phyloP scores from a whole-genome alignment of 345 rosid genomes.

The Lepidium africanum region DNA sequence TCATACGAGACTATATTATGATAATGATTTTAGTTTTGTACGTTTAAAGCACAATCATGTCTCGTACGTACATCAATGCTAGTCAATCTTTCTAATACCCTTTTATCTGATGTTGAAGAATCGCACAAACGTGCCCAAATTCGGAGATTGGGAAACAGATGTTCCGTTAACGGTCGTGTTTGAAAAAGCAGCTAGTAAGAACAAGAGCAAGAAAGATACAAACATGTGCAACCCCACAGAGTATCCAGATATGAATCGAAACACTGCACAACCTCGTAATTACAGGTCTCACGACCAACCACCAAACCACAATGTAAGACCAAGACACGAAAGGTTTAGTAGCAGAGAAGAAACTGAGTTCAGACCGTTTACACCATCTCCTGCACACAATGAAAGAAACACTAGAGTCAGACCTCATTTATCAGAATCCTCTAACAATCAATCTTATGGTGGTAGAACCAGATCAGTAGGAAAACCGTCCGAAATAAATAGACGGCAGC shows the following conservation, averaged over 20 bases:
- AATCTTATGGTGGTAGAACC: conserved; percentile 6
- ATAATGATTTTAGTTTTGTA: not conserved
- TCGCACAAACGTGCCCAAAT: conserved; percentile 19
- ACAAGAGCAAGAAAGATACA: not conserved
- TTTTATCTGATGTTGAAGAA: conserved; percentile 1
- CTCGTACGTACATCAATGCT: not conserved
- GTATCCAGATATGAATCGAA: conserved; percentile 20
- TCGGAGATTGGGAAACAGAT: conserved; percentile 27
- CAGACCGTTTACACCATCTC: conserved; percentile 38
- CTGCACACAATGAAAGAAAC: conserved; percentile 31
- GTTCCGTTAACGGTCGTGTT: conserved; percentile 18
- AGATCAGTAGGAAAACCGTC: not conserved
- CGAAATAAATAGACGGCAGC: not conserved
- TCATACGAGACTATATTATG: too few species aligned
- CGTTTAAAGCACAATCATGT: not conserved
- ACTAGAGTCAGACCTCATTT: conserved; percentile 5
- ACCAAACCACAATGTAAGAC: conserved; percentile 7
- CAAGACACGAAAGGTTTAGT: not conserved
- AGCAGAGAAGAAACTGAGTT: conserved; percentile 45
- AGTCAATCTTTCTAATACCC: not conserved
- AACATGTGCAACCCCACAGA: conserved; percentile 7
- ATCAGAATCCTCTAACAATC: not conserved
- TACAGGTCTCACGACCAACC: conserved; percentile 8
- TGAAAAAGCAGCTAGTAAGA: conserved; percentile 20
- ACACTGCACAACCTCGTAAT: not conserved